Base-by-base conservation (phyloP, 2,329 filamentous ascomycete genomes). In the Cladophialophora yegresii region DNA sequence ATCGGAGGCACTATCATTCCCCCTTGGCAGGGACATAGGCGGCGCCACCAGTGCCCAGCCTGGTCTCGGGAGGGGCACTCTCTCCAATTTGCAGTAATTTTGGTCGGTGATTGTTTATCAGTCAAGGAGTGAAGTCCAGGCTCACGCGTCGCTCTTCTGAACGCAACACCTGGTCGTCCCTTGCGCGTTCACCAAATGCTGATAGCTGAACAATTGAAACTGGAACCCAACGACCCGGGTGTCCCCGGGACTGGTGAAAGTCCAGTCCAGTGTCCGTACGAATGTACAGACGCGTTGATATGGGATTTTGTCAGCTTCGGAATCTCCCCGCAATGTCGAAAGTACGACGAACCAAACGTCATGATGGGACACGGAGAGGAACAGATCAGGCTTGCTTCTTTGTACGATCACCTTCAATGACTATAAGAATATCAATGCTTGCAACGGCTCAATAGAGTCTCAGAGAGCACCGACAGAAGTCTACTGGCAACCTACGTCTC, bases 231-330 rank as follows among this genome's bases (percentile, higher is more conserved):
- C 36, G 6, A 53, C 57, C 57, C 57, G 57, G 51, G 30, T 59
- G 51, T 20, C 36, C 22, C 57, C 57, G 57, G 50, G 13, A 10
- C 36, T 22, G 1, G 12, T 33, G 7, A 28, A 12, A 26, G 7
- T 32, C 20, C 56, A 49, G n/a, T 28, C 56, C 13, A 10, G 20
- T 30, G 36, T 30, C 26, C 23, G 51, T 54, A 33, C 51, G 28
- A 54, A 51, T 5, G 20, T 13, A 13, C 9, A 23, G 12, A 23
- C 20, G 45, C n/a, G 22, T 50, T 26, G 47, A 13, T 7, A 10
- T 58, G n/a, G 12, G 36, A 23, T 49, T 59, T 51, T 58, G 57
- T 59, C 57, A 59, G 57, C 57, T 32, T 49, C 45, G 43, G 58
- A 49, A 54, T 47, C 22, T 61, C 58, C 47, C 58, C 58, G 50